Base-by-base conservation (phyloP, 352 stramenopile species). In the Plasmopara viticola region DNA sequence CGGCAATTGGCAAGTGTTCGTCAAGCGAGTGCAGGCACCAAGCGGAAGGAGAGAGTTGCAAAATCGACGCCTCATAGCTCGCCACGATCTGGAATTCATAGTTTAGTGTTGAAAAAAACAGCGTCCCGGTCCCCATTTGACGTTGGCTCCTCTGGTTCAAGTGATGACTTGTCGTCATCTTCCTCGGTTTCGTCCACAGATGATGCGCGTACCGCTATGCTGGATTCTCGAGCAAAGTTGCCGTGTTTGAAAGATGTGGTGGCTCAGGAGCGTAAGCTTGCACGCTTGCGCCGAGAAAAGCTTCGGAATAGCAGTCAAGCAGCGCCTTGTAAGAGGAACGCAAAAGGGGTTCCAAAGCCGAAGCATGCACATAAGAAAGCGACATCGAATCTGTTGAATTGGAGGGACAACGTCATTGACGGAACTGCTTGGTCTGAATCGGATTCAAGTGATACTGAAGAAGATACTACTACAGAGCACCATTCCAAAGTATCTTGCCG, bases 191-290 rank as follows among this genome's bases (percentile, higher is more conserved):
- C 54, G 13, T 43, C 17, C 7, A 33, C 17, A 12, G 35, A 47
- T 6, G 15, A 52, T 17, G 54, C 45, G 5, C 18, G 41, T 20
- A 31, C 62, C 7, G 9, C 20, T 37, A 6, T 44, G 17, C 35
- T 40, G 31, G 46, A 42, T 53, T 31, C 29, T 31, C 54, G 40
- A 30, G 48, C 42, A 3, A 65, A 62, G 28, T 13, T 44, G 12
- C 64, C 65, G 51, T 72, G 47, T 17, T 44, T 68, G 0, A 62
- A 58, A 17, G 63, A 72, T 44, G 42, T 68, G 20, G 63, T 68
- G 15, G 54, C 59, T 15, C 54, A 65, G 50, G 59, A 72, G 30
- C 48, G 59, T 34, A 51, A 68, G 18, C 44, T 72, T 29, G 59
- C 55, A 12, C 54, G 48, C 10, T 14, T 52, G n/a, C 59, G 63